Evolutionary conservation across 2,329 filamentous ascomycete genomes (phyloP).

Genomic region (Sporothrix brunneoviolacea): DNA sequence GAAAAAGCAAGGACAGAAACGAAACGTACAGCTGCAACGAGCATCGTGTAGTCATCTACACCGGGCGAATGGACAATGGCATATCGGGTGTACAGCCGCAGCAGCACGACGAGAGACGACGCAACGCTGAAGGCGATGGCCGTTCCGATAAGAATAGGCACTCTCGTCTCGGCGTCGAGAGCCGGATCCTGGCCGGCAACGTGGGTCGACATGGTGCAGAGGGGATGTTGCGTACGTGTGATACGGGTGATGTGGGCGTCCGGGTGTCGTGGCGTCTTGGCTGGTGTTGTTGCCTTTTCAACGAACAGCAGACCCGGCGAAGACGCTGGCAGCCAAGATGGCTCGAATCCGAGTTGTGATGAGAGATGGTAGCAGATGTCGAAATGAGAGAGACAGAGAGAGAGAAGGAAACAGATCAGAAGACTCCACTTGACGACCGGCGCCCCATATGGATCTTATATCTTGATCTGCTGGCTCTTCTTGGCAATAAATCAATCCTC

Average conservation of each 20-base stretch:
- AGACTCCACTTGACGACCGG: neutral
- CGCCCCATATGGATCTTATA: slow-evolving; percentile 2
- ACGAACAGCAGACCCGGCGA: neutral
- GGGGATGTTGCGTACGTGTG: neutral
- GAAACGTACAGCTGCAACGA: slow-evolving; percentile 22
- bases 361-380: no score
- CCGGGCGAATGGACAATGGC: slow-evolving; percentile 22
- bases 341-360: no score
- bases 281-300: slow-evolving; percentile 6
- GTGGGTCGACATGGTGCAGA: slow-evolving; percentile 4
- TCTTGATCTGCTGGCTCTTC: no score
- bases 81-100: slow-evolving; percentile 25
- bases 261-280: no score
- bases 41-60: slow-evolving; percentile 24
- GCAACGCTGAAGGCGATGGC: slow-evolving; percentile 21
- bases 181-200: slow-evolving; percentile 18
- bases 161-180: slow-evolving; percentile 22
- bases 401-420: neutral
- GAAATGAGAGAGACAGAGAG: neutral
- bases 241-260: no score
- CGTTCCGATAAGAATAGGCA: slow-evolving; percentile 22
- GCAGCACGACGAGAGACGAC: slow-evolving; percentile 21
- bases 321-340: neutral
- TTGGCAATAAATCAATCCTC: no score
- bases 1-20: no score